Conservation (phyloP, 306 rosid species). For the Senna tora region DNA sequence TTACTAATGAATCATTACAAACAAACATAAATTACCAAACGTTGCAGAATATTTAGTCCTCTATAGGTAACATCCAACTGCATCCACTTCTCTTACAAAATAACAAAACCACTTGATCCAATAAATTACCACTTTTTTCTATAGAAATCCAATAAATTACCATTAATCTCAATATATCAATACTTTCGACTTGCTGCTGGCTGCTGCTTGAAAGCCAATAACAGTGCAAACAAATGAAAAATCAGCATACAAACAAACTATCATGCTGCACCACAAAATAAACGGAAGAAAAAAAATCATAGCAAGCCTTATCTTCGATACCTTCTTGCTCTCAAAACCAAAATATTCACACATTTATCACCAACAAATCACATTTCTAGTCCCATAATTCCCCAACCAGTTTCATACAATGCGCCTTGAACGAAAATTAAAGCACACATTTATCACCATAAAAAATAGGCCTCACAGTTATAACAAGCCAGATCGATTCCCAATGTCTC, state of each 20-base stretch:
- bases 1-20: not conserved
- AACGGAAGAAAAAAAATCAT: not conserved
- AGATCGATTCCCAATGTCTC: conserved; percentile 8
- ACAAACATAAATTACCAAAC: not conserved
- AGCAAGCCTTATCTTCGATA: not conserved
- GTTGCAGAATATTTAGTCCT: not conserved
- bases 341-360: not conserved
- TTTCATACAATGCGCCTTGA: not conserved
- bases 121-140: not conserved
- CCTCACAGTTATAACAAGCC: conserved; percentile 5
- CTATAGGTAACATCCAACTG: conserved; percentile 1
- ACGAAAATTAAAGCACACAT: not conserved
- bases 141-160: not conserved
- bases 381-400: not conserved
- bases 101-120: not conserved
- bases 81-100: not conserved
- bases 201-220: not conserved
- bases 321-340: not conserved
- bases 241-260: not conserved
- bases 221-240: conserved; percentile 5
- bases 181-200: not conserved
- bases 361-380: not conserved
- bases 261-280: conserved; percentile 11
- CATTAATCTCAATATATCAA: conserved; percentile 1
- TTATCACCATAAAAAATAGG: not conserved